phyloP scores from a whole-genome alignment of 495 filamentous ascomycete species.

The Penicillium paxilli region DNA sequence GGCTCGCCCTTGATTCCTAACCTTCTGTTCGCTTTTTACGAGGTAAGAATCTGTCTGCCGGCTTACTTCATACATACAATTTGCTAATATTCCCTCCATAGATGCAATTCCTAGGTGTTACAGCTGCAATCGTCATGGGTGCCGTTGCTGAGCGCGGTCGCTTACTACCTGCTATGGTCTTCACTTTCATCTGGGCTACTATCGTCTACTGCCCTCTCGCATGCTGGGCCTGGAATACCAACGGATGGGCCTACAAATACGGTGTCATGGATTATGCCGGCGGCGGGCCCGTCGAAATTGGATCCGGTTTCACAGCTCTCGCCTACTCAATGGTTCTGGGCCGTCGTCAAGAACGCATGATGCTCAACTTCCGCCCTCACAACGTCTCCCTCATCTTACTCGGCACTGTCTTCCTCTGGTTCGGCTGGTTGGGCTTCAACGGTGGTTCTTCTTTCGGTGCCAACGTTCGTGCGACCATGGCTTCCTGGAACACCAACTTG shows the following conservation, averaged over 20 bases:
- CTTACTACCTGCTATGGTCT: slow-evolving; percentile 92
- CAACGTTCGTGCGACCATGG: slow-evolving; percentile 92
- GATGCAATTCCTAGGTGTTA: slow-evolving; percentile 96
- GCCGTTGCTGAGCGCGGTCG: slow-evolving; percentile 93
- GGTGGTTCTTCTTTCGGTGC: slow-evolving; percentile 96
- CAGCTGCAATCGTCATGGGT: slow-evolving; percentile 89
- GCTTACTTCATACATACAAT: background rate
- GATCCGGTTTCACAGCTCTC: slow-evolving; percentile 85
- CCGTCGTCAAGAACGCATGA: slow-evolving; percentile 98
- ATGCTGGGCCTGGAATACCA: slow-evolving; percentile 93
- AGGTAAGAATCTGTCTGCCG: slow-evolving; percentile 46
- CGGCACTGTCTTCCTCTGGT: slow-evolving; percentile 94
- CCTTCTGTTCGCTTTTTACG: slow-evolving; percentile 66
- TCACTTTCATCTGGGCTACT: slow-evolving; percentile 93
- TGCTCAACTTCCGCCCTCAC: slow-evolving; percentile 93
- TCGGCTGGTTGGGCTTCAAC: slow-evolving; percentile 99
- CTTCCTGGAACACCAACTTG: slow-evolving; percentile 95
- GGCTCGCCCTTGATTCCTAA: slow-evolving; percentile 64
- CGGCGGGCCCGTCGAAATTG: slow-evolving; percentile 97
- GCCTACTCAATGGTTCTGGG: slow-evolving; percentile 96
- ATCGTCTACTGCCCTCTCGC: slow-evolving; percentile 95
- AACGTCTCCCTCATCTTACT: slow-evolving; percentile 97
- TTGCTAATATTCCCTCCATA: slow-evolving; percentile 29
- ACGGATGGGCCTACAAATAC: slow-evolving; percentile 90
- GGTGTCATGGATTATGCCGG: slow-evolving; percentile 97